Conservation (phyloP, 805 yeast species). For the Tetrapisispora phaffii region DNA sequence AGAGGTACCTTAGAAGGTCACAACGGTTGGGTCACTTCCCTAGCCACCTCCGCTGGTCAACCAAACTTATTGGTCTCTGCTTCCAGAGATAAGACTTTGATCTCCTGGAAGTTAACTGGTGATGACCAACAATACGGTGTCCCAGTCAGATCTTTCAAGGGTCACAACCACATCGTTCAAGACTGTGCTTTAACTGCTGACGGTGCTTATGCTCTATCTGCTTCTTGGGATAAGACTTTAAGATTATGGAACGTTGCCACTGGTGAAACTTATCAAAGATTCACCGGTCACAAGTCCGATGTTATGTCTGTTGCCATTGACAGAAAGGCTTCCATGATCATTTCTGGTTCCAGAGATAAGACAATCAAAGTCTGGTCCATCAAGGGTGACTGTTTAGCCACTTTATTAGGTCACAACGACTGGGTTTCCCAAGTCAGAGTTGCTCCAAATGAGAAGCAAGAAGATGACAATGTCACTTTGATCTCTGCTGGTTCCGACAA, state of each 20-base stretch:
- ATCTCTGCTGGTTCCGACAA: slow-evolving; percentile 99
- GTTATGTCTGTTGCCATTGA: slow-evolving; percentile 95
- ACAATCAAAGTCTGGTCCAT: slow-evolving; percentile 99
- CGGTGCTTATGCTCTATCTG: slow-evolving; percentile 95
- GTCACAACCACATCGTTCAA: slow-evolving; percentile 98
- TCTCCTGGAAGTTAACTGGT: slow-evolving; percentile 95
- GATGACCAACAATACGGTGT: slow-evolving; percentile 97
- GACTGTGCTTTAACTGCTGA: slow-evolving; percentile 97
- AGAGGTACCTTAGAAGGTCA: slow-evolving; percentile 99
- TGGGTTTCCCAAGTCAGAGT: slow-evolving; percentile 98
- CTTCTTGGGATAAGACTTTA: slow-evolving; percentile 98
- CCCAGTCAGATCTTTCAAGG: slow-evolving; percentile 92
- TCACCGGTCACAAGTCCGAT: slow-evolving; percentile 96
- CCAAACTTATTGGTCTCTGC: slow-evolving; percentile 97
- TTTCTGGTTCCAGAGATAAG: slow-evolving; percentile 98
- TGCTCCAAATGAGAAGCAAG: slow-evolving; percentile 53
- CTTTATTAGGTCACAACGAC: slow-evolving; percentile 93
- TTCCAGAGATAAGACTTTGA: slow-evolving; percentile 97
- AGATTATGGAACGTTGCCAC: slow-evolving; percentile 96
- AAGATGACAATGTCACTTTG: slow-evolving; percentile 55
- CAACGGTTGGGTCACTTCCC: slow-evolving; percentile 96
- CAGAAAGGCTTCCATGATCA: slow-evolving; percentile 93
- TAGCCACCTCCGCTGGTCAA: slow-evolving; percentile 95
- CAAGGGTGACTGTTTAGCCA: slow-evolving; percentile 92
- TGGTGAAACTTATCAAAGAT: slow-evolving; percentile 90